Evolutionary conservation across 1,139 yeast species (phyloP).

Genomic region (Arxiozyma bovina): DNA sequence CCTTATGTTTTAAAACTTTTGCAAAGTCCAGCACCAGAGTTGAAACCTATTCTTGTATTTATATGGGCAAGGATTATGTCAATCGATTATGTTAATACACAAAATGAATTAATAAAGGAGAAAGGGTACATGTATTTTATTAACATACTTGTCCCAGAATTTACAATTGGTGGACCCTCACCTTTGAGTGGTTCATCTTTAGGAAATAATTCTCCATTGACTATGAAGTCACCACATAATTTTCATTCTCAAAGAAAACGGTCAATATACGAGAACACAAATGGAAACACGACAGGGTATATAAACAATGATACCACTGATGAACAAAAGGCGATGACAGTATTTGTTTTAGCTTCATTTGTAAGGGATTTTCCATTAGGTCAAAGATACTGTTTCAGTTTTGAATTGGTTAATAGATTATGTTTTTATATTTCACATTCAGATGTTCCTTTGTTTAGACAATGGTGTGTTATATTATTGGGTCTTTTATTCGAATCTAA

Average conservation of each 20-base stretch:
- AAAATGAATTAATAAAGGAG: constrained; percentile 84
- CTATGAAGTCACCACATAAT: constrained; percentile 23
- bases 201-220: constrained; percentile 20
- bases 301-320: constrained; percentile 38
- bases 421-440: constrained; percentile 58
- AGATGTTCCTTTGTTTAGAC: constrained; percentile 78
- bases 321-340: constrained; percentile 93
- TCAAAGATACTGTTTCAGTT: constrained; percentile 68
- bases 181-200: constrained; percentile 25
- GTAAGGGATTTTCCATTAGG: constrained; percentile 74
- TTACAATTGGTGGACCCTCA: constrained; percentile 31
- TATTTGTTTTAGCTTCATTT: constrained; percentile 77
- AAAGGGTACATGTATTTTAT: constrained; percentile 85
- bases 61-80: constrained; percentile 99
- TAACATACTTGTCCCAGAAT: constrained; percentile 52
- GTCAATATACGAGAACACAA: constrained; percentile 13
- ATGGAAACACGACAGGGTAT: constrained; percentile 16
- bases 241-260: constrained; percentile 7
- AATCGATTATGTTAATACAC: constrained; percentile 82
- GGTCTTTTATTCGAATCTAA: constrained; percentile 70
- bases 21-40: constrained; percentile 92
- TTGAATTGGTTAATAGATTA: constrained; percentile 64
- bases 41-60: constrained; percentile 87
- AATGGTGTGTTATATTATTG: constrained; percentile 79
- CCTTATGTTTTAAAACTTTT: constrained; percentile 85